phyloP scores from a whole-genome alignment of 495 filamentous ascomycete species.

The Penicillium parvum region DNA sequence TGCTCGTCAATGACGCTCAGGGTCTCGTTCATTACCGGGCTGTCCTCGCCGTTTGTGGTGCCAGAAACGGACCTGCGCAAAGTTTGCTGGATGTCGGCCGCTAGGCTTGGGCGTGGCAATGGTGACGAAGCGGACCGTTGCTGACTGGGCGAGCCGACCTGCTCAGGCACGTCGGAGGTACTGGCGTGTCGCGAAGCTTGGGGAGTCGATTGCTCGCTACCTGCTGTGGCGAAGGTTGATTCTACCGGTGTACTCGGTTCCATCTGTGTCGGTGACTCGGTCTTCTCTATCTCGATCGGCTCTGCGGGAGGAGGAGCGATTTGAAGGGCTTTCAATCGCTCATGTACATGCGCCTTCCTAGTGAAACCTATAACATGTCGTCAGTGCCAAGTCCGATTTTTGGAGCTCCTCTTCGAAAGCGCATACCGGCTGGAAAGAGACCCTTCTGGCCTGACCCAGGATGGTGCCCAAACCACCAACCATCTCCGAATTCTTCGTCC shows the following conservation, averaged over 20 bases:
- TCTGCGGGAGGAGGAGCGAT: conserved; percentile 5
- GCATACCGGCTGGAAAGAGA: conserved; percentile 83
- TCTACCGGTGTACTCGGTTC: conserved; percentile 18
- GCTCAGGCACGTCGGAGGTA: conserved; percentile 26
- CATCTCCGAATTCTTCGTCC: conserved; percentile 96
- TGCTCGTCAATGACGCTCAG: conserved; percentile 97
- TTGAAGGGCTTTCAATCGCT: conserved; percentile 7
- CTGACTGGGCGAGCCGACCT: conserved; percentile 23
- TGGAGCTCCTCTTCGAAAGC: not conserved
- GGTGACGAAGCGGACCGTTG: conserved; percentile 43
- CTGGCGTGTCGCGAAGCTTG: conserved; percentile 47
- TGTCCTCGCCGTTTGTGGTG: conserved; percentile 50
- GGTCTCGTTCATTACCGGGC: conserved; percentile 93
- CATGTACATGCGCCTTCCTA: conserved; percentile 12
- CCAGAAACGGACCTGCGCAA: conserved; percentile 43
- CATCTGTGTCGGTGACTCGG: conserved; percentile 25
- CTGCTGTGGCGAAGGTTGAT: conserved; percentile 19
- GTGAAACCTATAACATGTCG: conserved; percentile 17
- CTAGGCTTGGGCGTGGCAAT: conserved; percentile 35
- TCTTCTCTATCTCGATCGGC: conserved; percentile 10
- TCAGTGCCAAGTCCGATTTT: not conserved
- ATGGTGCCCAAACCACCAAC: conserved; percentile 92
- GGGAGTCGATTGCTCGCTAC: conserved; percentile 41
- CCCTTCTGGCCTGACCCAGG: conserved; percentile 68
- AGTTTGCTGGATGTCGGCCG: conserved; percentile 43